These are phyloP conservation scores for Samsoniella hepiali DNA, from an alignment of 2,329 filamentous ascomycete species.

Conservation along the genomic window DNA sequence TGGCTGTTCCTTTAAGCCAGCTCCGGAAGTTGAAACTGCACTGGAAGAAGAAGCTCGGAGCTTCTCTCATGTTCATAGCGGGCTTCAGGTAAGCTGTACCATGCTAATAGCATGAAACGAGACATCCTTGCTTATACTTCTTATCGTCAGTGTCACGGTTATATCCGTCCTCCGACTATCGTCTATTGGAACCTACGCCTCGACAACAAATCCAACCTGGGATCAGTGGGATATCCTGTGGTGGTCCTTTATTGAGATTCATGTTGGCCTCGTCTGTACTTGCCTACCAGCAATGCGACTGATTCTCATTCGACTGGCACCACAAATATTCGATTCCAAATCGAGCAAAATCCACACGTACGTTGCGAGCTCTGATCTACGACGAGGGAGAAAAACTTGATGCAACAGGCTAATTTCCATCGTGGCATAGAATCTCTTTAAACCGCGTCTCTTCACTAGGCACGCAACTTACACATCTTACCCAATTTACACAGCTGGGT, in stretches of 20 bases:
- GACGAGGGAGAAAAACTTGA: too few species aligned
- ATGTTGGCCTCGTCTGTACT: constrained; percentile 33
- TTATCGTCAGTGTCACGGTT: constrained; percentile 26
- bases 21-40: constrained; percentile 36
- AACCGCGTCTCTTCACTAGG: not conserved
- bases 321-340: constrained; percentile 9
- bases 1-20: constrained; percentile 43
- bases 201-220: constrained; percentile 30
- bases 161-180: constrained; percentile 32
- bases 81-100: constrained; percentile 33
- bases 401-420: too few species aligned
- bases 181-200: constrained; percentile 28
- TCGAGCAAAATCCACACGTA: not conserved
- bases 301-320: constrained; percentile 22
- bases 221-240: constrained; percentile 27
- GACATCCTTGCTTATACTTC: not conserved
- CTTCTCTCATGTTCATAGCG: constrained; percentile 43
- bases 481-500: not conserved
- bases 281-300: constrained; percentile 31
- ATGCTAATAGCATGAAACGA: too few species aligned
- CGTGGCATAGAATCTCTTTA: not conserved
- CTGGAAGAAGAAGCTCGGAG: constrained; percentile 42
- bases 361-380: not conserved
- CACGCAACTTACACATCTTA: not conserved
- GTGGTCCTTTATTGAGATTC: constrained; percentile 34